phyloP scores from a whole-genome alignment of 176 grass and related monocot genomes.

The Phyllostachys edulis region DNA sequence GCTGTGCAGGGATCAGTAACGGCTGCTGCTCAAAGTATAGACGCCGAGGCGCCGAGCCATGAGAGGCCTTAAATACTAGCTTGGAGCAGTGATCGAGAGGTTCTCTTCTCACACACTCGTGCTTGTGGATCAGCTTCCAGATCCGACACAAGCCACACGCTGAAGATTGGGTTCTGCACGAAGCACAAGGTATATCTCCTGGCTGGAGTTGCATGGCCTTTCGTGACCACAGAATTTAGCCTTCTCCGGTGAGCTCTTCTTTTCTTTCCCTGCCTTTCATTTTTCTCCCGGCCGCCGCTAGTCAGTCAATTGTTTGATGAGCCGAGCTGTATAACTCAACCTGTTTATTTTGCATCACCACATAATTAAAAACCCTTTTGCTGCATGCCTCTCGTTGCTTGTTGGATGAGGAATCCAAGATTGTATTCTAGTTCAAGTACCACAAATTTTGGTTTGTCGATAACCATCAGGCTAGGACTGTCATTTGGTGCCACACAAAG shows the following conservation, averaged over 20 bases:
- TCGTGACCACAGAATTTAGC: conserved; percentile 22
- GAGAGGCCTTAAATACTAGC: conserved; percentile 32
- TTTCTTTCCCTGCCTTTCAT: background rate
- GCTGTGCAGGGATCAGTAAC: background rate
- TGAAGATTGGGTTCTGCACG: conserved; percentile 53
- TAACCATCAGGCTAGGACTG: conserved; percentile 38
- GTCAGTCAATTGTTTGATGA: background rate
- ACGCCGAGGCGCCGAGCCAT: conserved; percentile 1
- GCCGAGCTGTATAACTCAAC: background rate
- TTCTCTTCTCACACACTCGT: background rate
- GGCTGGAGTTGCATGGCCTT: conserved; percentile 13
- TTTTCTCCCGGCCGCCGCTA: background rate
- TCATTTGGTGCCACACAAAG: conserved; percentile 26
- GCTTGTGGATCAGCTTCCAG: conserved; percentile 60
- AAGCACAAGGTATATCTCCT: conserved; percentile 20
- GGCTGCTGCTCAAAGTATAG: conserved; percentile 36
- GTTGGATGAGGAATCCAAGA: conserved; percentile 17
- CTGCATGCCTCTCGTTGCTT: conserved; percentile 22
- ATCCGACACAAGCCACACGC: conserved; percentile 57
- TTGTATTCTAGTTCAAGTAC: conserved; percentile 28
- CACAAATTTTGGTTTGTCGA: conserved; percentile 26
- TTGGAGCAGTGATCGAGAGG: background rate
- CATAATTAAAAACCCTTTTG: background rate
- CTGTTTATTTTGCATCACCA: conserved; percentile 16
- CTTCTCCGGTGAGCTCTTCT: background rate